Conservation (phyloP, 305 asterid species). For the Fraxinus albicans region DNA sequence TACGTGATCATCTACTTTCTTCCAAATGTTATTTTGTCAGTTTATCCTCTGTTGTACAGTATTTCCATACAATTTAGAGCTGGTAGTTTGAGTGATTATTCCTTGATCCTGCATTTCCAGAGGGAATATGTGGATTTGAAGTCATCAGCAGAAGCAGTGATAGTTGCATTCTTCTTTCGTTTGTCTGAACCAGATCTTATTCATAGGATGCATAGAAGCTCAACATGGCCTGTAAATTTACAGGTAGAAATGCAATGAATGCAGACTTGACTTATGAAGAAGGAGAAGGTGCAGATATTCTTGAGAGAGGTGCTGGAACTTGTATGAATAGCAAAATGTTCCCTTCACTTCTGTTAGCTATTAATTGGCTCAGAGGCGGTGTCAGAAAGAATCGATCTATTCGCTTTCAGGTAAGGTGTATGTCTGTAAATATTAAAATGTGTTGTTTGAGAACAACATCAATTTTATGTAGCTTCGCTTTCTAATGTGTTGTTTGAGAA, state of each 20-base stretch:
- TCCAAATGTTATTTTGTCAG: background rate
- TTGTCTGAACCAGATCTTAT: background rate
- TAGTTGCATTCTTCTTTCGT: background rate
- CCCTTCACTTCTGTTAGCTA: slow-evolving; percentile 81
- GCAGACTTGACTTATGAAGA: slow-evolving; percentile 49
- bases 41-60: background rate
- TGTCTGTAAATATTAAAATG: background rate
- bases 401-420: slow-evolving; percentile 63
- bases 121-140: background rate
- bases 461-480: background rate
- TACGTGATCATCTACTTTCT: background rate
- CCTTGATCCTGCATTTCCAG: slow-evolving; percentile 8
- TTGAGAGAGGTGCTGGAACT: slow-evolving; percentile 41
- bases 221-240: slow-evolving; percentile 13
- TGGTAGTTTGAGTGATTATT: slow-evolving; percentile 6
- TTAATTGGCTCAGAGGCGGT: slow-evolving; percentile 83
- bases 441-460: slow-evolving; percentile 11
- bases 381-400: slow-evolving; percentile 57
- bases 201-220: background rate
- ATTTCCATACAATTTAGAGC: background rate
- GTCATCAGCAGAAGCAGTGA: background rate
- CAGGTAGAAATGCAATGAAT: slow-evolving; percentile 63
- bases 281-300: slow-evolving; percentile 29
- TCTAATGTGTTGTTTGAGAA: background rate
- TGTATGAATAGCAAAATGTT: slow-evolving; percentile 73